Evolutionary conservation across 2,329 filamentous ascomycete species (phyloP).

Genomic region (Seiridium unicorne): DNA sequence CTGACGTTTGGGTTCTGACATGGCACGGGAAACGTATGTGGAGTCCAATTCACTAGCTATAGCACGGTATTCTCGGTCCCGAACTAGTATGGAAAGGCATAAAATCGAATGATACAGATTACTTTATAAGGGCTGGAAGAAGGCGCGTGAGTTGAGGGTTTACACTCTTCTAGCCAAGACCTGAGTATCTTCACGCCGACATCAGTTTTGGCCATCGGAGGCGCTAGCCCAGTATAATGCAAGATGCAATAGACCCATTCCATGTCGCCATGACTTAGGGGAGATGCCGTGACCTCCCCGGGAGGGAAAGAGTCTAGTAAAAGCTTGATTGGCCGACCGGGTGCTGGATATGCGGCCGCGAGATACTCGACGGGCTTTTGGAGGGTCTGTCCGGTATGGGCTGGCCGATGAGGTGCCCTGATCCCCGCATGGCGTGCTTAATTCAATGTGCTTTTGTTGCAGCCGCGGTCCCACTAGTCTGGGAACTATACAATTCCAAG

Average conservation of each 20-base stretch:
- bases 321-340: background rate
- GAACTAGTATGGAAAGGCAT: no score
- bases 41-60: background rate
- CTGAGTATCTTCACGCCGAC: no score
- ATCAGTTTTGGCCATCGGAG: no score
- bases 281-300: background rate
- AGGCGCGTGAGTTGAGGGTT: no score
- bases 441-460: background rate
- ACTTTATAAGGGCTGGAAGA: no score
- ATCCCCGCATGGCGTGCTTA: constrained; percentile 8
- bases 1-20: constrained; percentile 6
- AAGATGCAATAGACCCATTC: background rate
- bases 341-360: background rate
- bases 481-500: background rate
- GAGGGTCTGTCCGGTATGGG: background rate
- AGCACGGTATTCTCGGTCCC: background rate
- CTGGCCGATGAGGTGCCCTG: constrained; percentile 4
- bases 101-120: no score
- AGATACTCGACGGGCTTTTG: background rate
- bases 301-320: background rate
- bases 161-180: no score
- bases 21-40: background rate
- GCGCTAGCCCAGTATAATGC: no score
- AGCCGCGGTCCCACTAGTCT: background rate
- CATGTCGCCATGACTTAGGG: background rate